Conservation (phyloP, 352 stramenopile species). For the Phytophthora palmivora region DNA sequence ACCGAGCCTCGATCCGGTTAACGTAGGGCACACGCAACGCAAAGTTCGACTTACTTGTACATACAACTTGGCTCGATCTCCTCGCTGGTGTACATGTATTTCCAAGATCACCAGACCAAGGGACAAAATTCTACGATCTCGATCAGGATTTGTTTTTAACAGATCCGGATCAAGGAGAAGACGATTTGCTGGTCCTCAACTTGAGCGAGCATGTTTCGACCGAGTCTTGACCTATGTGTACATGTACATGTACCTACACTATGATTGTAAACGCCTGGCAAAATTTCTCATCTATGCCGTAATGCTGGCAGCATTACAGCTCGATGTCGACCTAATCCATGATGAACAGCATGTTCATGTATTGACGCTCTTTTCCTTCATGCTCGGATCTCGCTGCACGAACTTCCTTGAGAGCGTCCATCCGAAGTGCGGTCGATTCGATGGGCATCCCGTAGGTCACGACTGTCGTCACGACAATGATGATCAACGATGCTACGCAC, state of each 20-base stretch:
- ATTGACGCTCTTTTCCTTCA: slow-evolving; percentile 1
- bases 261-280: not conserved
- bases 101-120: too few species aligned
- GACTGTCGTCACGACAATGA: not conserved
- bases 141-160: not conserved
- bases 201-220: not conserved
- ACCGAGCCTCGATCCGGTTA: not conserved
- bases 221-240: not conserved
- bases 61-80: too few species aligned
- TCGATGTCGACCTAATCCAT: too few species aligned
- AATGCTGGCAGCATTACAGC: too few species aligned
- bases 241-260: not conserved
- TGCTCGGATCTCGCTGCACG: slow-evolving; percentile 16
- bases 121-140: not conserved
- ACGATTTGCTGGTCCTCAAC: not conserved
- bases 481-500: not conserved
- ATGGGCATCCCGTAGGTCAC: slow-evolving; percentile 1
- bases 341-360: too few species aligned
- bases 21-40: not conserved
- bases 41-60: not conserved
- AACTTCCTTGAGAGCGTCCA: slow-evolving; percentile 1
- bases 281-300: not conserved
- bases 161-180: not conserved
- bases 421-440: not conserved
- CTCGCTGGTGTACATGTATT: too few species aligned